These are phyloP conservation scores for Colletotrichum lini DNA, from an alignment of 2,329 filamentous ascomycete species.

Conservation along the genomic window DNA sequence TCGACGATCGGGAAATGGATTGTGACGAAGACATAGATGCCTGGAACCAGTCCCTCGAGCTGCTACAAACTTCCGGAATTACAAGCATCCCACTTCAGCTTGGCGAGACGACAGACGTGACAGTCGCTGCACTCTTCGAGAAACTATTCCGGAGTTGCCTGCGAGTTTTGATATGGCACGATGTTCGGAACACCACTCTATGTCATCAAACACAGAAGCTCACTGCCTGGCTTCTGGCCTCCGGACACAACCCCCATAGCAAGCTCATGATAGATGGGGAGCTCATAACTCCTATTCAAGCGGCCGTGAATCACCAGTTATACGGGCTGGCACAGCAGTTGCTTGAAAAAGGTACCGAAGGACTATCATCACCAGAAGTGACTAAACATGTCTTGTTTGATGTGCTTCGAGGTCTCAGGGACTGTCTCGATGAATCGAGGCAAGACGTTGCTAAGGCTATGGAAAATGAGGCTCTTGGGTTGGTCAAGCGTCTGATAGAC, in stretches of 20 bases:
- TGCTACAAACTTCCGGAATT: not conserved
- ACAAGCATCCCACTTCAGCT: not conserved
- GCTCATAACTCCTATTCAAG: not conserved
- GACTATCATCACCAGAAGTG: not conserved
- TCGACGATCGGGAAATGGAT: too few species aligned
- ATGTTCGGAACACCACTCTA: not conserved
- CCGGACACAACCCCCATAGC: conserved; percentile 2
- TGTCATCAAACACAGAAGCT: not conserved
- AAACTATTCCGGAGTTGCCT: not conserved
- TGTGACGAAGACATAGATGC: not conserved
- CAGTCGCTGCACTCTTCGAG: not conserved
- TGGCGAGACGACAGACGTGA: not conserved
- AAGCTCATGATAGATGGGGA: rapidly evolving
- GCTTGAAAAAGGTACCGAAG: conserved; percentile 7
- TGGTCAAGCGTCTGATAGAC: not conserved
- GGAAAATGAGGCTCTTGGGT: rapidly evolving
- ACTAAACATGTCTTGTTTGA: not conserved
- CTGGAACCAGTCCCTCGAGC: not conserved
- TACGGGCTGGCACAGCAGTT: not conserved
- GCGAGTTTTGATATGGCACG: not conserved
- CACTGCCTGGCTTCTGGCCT: conserved; percentile 1
- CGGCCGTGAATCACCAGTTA: rapidly evolving
- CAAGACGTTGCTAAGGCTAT: not conserved
- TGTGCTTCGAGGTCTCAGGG: not conserved
- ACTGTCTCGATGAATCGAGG: too few species aligned